Base-by-base conservation (phyloP, 768 basidiomycete species). In the Collybia sordida region DNA sequence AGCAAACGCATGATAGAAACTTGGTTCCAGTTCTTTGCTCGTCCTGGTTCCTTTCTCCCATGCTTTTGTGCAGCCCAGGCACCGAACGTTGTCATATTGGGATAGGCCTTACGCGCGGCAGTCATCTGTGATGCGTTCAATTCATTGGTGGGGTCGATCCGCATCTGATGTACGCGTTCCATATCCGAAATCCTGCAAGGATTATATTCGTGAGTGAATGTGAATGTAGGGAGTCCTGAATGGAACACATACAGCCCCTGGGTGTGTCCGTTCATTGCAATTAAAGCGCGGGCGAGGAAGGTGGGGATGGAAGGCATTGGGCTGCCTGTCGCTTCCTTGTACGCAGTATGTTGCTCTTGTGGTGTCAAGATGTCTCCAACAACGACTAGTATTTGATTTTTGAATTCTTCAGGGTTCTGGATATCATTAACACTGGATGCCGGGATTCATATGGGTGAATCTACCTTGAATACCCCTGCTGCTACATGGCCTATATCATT, bases 401-500 rank as follows among this genome's bases (percentile, higher is more conserved):
- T 35, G 37, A 56, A 65, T 25, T 50, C 39, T 44, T 63, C 58
- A 2, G 67, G 67, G 21, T 60, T 50, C 70, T 71, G 50, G 19
- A 8, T 24, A 18, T 9, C 18, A 34, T 36, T 23, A 47, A n/a
- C 31, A 8, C 17, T 9, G 15, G n/a, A n/a, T n/a, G n/a, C n/a
- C n/a, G n/a, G n/a, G n/a, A n/a, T n/a, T n/a, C n/a, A n/a, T n/a
- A n/a, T n/a, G n/a, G n/a, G n/a, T n/a, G n/a, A n/a, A n/a, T n/a
- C n/a, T 11, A 70, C 70, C 54, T 57, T 50, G 51, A 72, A 71
- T 1, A 72, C 60, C 0, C 55, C 65, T 11, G 64, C 63, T 15
- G 65, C 70, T 31, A 73, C 66, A 17, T 54, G 55, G 5, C 71
- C 70, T 49, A 67, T 70, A 47, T 68, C 70, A 18, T 69, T 66